Evolutionary conservation across 1,139 yeast genomes (phyloP).

Genomic region (Hansenula lynferdii): DNA sequence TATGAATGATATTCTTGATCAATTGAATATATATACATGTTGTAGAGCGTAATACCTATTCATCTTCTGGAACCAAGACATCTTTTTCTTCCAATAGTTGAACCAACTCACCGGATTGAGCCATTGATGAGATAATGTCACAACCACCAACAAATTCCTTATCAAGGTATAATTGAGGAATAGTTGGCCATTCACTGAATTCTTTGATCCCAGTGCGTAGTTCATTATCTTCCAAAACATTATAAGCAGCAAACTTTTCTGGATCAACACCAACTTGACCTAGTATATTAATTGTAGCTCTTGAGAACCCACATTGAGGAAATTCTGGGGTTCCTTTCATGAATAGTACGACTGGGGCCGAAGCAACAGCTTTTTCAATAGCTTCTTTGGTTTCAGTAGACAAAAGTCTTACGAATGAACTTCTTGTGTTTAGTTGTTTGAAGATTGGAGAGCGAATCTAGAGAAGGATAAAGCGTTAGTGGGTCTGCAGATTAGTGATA

Average conservation of each 20-base stretch:
- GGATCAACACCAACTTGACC: constrained; percentile 99
- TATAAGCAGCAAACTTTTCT: constrained; percentile 91
- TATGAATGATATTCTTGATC: neutral
- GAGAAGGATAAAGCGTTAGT: no score
- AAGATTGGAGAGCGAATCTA: constrained; percentile 5
- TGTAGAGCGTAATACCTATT: constrained; percentile 8
- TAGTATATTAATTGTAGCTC: constrained; percentile 87
- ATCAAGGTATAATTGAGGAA: constrained; percentile 54
- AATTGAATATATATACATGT: neutral
- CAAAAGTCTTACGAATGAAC: constrained; percentile 43
- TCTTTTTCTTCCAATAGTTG: constrained; percentile 75
- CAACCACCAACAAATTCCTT: constrained; percentile 96
- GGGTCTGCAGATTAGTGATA: no score
- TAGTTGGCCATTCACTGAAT: constrained; percentile 92
- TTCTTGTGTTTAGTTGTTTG: neutral
- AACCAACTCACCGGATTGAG: constrained; percentile 85
- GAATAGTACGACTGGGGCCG: constrained; percentile 95
- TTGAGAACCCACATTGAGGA: constrained; percentile 97
- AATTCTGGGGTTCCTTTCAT: constrained; percentile 98
- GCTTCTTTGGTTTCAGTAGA: constrained; percentile 80
- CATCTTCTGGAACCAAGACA: constrained; percentile 66
- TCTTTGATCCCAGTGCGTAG: constrained; percentile 92
- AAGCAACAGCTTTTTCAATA: constrained; percentile 74
- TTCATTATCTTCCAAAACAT: constrained; percentile 92
- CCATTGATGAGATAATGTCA: constrained; percentile 91